A percentile compares a stretch with the other conserved stretches of the same genome.
Evolutionary conservation across 768 basidiomycete genomes (phyloP).

Genomic region (Thelephora aurantiotincta): DNA sequence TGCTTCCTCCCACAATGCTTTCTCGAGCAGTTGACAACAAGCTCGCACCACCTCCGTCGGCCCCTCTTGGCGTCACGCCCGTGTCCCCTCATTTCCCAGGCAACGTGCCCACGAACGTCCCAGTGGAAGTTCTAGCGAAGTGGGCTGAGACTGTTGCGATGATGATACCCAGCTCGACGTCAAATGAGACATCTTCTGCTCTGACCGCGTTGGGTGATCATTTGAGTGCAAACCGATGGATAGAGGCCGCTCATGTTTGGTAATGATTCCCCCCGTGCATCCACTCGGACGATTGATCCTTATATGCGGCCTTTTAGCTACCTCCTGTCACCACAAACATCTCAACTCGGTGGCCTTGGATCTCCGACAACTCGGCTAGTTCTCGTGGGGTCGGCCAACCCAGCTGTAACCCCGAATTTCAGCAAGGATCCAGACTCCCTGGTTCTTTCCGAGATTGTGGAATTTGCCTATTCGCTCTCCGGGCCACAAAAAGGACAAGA

Average conservation of each 20-base stretch:
- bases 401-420: conserved; percentile 33
- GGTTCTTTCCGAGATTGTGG: conserved; percentile 79
- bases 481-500: conserved; percentile 75
- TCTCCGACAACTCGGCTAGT: conserved; percentile 52
- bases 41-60: conserved; percentile 22
- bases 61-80: conserved; percentile 32
- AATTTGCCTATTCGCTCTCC: conserved; percentile 79
- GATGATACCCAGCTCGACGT: conserved; percentile 60
- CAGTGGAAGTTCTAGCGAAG: conserved; percentile 46
- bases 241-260: conserved; percentile 89
- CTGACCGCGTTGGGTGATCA: conserved; percentile 78
- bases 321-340: conserved; percentile 72
- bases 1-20: conserved; percentile 45
- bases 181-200: conserved; percentile 54
- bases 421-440: conserved; percentile 59
- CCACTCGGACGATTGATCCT: background rate
- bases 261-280: conserved; percentile 22
- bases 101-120: conserved; percentile 28
- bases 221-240: conserved; percentile 53
- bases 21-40: conserved; percentile 25
- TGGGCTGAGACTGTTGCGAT: conserved; percentile 86
- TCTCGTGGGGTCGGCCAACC: conserved; percentile 59
- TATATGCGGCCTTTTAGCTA: conserved; percentile 35
- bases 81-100: conserved; percentile 46
- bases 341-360: conserved; percentile 59